These are phyloP conservation scores for Colletotrichum sp. DNA, from an alignment of 2,329 filamentous ascomycete genomes.

Conservation along the genomic window DNA sequence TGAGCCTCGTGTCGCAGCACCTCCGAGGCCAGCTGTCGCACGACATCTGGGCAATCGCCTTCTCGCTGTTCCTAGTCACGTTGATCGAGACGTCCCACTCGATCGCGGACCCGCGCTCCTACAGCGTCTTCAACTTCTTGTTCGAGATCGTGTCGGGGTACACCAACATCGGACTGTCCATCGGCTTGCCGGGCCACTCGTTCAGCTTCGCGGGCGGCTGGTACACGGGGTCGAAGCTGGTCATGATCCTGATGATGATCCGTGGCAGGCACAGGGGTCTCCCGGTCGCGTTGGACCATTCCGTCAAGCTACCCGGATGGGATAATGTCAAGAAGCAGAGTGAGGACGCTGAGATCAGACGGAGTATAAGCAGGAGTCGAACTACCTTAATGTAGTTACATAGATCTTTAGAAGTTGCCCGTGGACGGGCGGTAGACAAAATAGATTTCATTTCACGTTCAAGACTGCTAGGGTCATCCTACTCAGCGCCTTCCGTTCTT, in stretches of 20 bases:
- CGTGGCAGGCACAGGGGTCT: slow-evolving; percentile 60
- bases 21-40: slow-evolving; percentile 67
- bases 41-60: slow-evolving; percentile 70
- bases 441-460: background rate
- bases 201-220: slow-evolving; percentile 61
- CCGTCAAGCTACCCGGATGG: slow-evolving; percentile 46
- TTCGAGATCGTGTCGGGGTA: slow-evolving; percentile 64
- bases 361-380: background rate
- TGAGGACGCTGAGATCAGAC: slow-evolving; percentile 21
- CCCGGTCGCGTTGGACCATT: slow-evolving; percentile 59
- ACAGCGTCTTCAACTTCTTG: slow-evolving; percentile 63
- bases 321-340: slow-evolving; percentile 32
- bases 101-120: slow-evolving; percentile 52
- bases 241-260: slow-evolving; percentile 61
- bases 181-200: slow-evolving; percentile 56
- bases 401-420: background rate
- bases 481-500: too few relatives aligned
- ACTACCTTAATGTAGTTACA: background rate
- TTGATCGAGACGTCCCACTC: slow-evolving; percentile 64
- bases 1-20: slow-evolving; percentile 58
- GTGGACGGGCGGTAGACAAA: background rate
- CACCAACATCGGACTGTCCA: slow-evolving; percentile 64
- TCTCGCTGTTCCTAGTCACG: slow-evolving; percentile 63
- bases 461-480: too few relatives aligned
- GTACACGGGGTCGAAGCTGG: slow-evolving; percentile 59